Percentiles rank a stretch among this genome's conserved stretches.
These are phyloP conservation scores for Arthrobotrys conoides DNA, from an alignment of 2,329 filamentous ascomycete species.

Conservation along the genomic window DNA sequence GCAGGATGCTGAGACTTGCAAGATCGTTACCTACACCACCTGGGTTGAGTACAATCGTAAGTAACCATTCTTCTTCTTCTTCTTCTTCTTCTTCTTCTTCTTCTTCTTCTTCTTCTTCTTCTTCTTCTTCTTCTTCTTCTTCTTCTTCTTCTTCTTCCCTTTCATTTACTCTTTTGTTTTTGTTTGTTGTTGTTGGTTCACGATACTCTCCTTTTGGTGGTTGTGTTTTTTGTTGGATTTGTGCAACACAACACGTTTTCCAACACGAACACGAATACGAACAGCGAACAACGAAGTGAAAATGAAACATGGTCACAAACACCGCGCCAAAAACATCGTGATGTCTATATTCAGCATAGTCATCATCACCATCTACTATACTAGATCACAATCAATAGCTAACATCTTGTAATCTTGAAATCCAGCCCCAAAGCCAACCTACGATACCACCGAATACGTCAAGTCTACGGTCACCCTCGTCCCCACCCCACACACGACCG, in stretches of 20 bases:
- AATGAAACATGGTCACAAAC: no score
- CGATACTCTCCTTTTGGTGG: neutral
- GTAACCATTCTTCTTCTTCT: neutral
- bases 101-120: neutral
- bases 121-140: neutral
- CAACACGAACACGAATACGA: neutral
- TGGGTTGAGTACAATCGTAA: slow-evolving; percentile 60
- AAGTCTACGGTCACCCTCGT: slow-evolving; percentile 57
- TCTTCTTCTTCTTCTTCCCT: neutral
- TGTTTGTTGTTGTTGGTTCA: neutral
- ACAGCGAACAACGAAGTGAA: neutral
- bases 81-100: neutral
- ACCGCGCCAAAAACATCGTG: neutral
- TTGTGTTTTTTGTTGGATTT: slow-evolving; percentile 31
- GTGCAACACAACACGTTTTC: slow-evolving; percentile 22
- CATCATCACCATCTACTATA: no score
- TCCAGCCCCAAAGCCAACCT: slow-evolving; percentile 58
- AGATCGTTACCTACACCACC: slow-evolving; percentile 59
- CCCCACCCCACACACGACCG: slow-evolving; percentile 58
- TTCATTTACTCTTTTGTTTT: no score
- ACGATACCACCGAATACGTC: slow-evolving; percentile 58
- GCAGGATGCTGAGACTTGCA: slow-evolving; percentile 57
- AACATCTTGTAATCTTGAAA: neutral
- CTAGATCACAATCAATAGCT: no score
- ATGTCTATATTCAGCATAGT: neutral